A percentile compares a stretch with the other conserved stretches of the same genome.
phyloP scores from a whole-genome alignment of 805 yeast species.

The Starmerella riodocensis region DNA sequence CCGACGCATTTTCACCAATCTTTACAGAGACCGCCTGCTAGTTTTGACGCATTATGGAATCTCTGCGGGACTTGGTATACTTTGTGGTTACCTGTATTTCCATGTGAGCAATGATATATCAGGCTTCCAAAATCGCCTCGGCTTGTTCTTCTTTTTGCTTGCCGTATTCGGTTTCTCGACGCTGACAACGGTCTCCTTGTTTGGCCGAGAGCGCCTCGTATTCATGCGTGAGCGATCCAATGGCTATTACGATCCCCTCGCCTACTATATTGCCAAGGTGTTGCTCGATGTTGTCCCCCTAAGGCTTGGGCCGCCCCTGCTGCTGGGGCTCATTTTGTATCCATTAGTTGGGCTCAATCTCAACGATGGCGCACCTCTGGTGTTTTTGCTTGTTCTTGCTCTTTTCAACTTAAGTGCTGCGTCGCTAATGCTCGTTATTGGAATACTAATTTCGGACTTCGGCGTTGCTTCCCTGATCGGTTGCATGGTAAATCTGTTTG shows the following conservation, averaged over 20 bases:
- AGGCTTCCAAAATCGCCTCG: conserved; percentile 92
- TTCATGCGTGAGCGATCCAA: conserved; percentile 89
- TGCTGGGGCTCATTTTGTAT: conserved; percentile 66
- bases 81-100: conserved; percentile 78
- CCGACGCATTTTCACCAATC: conserved; percentile 79
- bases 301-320: conserved; percentile 80
- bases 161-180: conserved; percentile 92
- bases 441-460: conserved; percentile 74
- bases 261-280: conserved; percentile 76
- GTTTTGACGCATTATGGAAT: conserved; percentile 71
- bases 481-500: conserved; percentile 68
- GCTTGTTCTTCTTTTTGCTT: conserved; percentile 78
- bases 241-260: conserved; percentile 77
- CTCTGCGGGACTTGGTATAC: conserved; percentile 61
- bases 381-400: conserved; percentile 55
- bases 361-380: conserved; percentile 59
- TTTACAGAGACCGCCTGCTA: conserved; percentile 85
- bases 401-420: conserved; percentile 81
- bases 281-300: conserved; percentile 86
- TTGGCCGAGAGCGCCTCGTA: conserved; percentile 75
- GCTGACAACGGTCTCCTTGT: conserved; percentile 79
- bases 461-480: conserved; percentile 87
- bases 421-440: conserved; percentile 71
- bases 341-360: conserved; percentile 82
- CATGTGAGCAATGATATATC: conserved; percentile 76